phyloP scores from a whole-genome alignment of 495 filamentous ascomycete genomes.

The Talaromyces proteolyticus region DNA sequence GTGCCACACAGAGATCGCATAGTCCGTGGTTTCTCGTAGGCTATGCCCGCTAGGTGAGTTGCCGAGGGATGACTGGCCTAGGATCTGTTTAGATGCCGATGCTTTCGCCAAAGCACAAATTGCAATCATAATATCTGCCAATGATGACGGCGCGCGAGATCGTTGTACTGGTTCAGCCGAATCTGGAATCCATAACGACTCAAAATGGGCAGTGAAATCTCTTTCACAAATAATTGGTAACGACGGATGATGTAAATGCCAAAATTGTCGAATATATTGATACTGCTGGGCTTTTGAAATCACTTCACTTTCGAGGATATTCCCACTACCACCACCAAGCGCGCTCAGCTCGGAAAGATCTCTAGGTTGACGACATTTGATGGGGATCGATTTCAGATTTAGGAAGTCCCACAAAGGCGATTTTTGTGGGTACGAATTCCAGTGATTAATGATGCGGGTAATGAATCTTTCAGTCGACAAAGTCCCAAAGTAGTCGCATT shows the following conservation, averaged over 20 bases:
- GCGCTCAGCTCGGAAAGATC: not conserved
- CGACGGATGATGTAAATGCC: not conserved
- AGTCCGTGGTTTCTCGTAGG: not conserved
- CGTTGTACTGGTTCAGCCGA: not conserved
- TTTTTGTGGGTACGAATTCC: not conserved
- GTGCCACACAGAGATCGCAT: constrained; percentile 31
- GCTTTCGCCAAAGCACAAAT: not conserved
- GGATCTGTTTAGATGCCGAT: not conserved
- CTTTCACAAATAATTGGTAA: not conserved
- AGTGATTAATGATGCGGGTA: not conserved
- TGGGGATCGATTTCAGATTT: not conserved
- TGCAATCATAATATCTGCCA: not conserved
- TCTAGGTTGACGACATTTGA: not conserved
- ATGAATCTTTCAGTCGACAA: not conserved
- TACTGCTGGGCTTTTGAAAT: not conserved
- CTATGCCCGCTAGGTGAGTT: not conserved
- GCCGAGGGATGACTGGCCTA: not conserved
- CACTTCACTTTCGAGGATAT: not conserved
- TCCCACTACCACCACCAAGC: not conserved
- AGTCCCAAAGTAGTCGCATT: not conserved
- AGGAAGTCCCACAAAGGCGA: not conserved
- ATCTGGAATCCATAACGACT: not conserved
- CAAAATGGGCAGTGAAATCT: not conserved
- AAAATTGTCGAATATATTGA: not conserved
- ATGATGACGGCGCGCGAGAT: not conserved